Evolutionary conservation across 75 land plant species (phyloP), one percentile per base, ranked within the genome.

Genomic region (Isoetes taiwanensis): DNA sequence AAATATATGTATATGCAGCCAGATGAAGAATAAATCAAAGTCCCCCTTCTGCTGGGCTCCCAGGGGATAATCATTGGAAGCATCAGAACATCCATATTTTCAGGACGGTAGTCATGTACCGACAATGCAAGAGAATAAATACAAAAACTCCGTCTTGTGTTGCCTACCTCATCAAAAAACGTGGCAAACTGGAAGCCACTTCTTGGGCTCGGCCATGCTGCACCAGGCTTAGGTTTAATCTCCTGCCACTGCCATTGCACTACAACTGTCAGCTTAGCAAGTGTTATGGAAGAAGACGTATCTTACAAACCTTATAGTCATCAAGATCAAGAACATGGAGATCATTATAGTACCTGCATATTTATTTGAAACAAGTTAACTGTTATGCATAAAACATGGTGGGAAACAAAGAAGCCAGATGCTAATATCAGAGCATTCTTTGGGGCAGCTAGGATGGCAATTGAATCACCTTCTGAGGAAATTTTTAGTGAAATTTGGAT

Each of bases 181-280:
- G 76, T 77, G 63, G 81, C 65, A 69, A 94, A 72, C 43, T 94
- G 99, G 56, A 94, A 94, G 41, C 96, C 99, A 76, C 99, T 94
- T 30, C 99, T 71, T 8, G 90, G 61, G 69, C 77, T 75, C 39
- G 99, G 99, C 99, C 99, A 94, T 58, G 78, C 43, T 65, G 70
- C 41, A 29, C 90, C 99, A 61, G 70, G 84, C 54, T 54, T 79
- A 19, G 90, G 96, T 63, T 88, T 94, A 30, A 94, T 74, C 69
- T 94, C 99, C 78, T 94, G 96, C 99, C 99, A 94, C 99, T 94
- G 53, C 39, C 52, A 11, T 48, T 14, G 8, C 19, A 48, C 17
- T 12, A 6, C 9, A 8, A 48, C 52, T 14, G 52, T 10, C 6
- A 6, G 52, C 9, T 10, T 48, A 48, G 5, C 14, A 48, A 12